Conservation (phyloP, 2,329 filamentous ascomycete genomes). For the Sarocladium oryzae region DNA sequence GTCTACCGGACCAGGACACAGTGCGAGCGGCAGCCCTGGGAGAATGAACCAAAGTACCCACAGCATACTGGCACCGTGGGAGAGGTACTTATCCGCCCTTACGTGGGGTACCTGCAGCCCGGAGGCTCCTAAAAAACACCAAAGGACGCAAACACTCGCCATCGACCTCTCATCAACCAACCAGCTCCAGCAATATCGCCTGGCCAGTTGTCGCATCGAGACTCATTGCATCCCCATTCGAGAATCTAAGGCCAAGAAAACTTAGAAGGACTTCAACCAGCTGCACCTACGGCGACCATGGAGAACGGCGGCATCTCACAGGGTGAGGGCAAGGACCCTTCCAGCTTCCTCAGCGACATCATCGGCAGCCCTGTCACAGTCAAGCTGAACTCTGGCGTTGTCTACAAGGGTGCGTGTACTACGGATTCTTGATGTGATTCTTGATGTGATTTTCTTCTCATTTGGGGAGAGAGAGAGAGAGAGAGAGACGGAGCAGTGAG, state of each 20-base stretch:
- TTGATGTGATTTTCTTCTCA: too few relatives aligned
- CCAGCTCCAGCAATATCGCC: neutral
- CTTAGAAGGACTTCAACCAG: conserved; percentile 2
- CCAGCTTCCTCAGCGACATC: conserved; percentile 87
- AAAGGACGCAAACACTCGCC: neutral
- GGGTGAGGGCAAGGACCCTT: conserved; percentile 81
- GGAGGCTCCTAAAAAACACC: conserved; percentile 7
- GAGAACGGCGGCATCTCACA: conserved; percentile 63
- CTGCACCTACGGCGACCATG: conserved; percentile 41
- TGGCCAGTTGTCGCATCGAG: too few relatives aligned
- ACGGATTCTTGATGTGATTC: too few relatives aligned
- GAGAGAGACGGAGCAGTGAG: neutral
- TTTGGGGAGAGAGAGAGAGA: neutral
- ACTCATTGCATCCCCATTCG: too few relatives aligned
- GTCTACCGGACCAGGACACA: neutral
- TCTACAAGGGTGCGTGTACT: conserved; percentile 99
- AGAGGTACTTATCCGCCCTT: neutral
- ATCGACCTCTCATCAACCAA: neutral
- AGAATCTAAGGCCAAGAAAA: too few relatives aligned
- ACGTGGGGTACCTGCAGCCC: neutral
- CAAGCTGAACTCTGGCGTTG: conserved; percentile 96
- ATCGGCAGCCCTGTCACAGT: conserved; percentile 92
- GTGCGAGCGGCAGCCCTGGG: neutral
- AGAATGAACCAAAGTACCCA: neutral
- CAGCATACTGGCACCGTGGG: neutral